phyloP scores from a whole-genome alignment of 176 grass and related monocot species.

The Bolboschoenus planiculmis region DNA sequence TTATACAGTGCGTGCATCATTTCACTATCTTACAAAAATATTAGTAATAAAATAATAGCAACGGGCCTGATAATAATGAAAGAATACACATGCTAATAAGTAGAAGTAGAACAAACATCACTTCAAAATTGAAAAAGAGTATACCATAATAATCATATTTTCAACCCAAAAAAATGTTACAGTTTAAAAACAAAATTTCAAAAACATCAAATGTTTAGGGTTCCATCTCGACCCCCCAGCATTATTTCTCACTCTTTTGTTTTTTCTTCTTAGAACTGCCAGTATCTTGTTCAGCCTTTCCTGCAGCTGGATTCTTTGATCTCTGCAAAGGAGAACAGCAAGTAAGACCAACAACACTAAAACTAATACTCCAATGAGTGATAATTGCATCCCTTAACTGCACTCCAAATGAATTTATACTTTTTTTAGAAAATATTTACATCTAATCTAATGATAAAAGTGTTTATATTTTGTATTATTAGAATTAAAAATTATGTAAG shows the following conservation, averaged over 20 bases:
- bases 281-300: constrained; percentile 23
- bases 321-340: constrained; percentile 36
- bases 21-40: no score
- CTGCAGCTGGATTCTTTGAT: constrained; percentile 17
- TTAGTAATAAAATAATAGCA: no score
- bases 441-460: no score
- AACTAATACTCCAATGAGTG: no score
- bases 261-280: constrained; percentile 39
- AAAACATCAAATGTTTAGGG: background rate
- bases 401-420: no score
- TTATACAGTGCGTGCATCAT: background rate
- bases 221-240: background rate
- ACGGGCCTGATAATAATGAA: background rate
- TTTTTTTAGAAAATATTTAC: no score
- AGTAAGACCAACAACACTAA: background rate
- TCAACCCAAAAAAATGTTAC: background rate
- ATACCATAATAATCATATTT: constrained; percentile 3
- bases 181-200: background rate
- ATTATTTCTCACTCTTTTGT: constrained; percentile 30
- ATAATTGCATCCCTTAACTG: no score
- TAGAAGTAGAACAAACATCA: background rate
- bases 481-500: no score
- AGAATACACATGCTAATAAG: background rate
- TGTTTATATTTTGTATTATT: no score
- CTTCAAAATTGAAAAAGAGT: background rate